These are phyloP conservation scores for Xanthoconium purpureum DNA, from an alignment of 768 basidiomycete species.

Conservation along the genomic window DNA sequence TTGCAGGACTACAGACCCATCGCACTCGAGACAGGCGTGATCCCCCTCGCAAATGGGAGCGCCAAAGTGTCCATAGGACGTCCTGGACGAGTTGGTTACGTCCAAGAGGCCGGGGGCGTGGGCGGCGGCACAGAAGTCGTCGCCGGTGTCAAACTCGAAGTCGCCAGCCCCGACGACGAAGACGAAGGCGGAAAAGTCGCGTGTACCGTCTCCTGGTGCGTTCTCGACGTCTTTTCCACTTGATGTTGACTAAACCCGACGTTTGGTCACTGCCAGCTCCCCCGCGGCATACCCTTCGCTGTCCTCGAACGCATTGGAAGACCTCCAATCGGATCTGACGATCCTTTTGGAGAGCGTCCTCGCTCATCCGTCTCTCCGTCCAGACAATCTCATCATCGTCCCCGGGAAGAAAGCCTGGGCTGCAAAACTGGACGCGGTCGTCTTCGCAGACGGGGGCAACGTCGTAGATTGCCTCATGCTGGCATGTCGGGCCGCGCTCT, in stretches of 20 bases:
- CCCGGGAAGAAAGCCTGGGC: constrained; percentile 68
- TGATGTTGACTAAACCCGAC: background rate
- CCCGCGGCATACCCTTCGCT: constrained; percentile 77
- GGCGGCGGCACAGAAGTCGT: constrained; percentile 78
- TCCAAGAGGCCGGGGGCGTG: constrained; percentile 71
- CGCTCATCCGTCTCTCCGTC: constrained; percentile 63
- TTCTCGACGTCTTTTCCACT: too few species aligned
- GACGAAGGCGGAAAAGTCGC: constrained; percentile 59
- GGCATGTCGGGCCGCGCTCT: constrained; percentile 74
- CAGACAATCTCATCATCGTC: constrained; percentile 59
- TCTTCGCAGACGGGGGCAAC: constrained; percentile 75
- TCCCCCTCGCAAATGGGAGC: constrained; percentile 82
- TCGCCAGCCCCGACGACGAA: constrained; percentile 47
- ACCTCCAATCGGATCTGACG: constrained; percentile 72
- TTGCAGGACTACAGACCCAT: constrained; percentile 66
- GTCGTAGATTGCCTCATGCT: constrained; percentile 75
- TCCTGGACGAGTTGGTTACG: constrained; percentile 63
- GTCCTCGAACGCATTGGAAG: constrained; percentile 62
- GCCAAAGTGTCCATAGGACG: constrained; percentile 71
- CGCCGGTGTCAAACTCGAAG: constrained; percentile 77
- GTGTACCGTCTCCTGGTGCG: constrained; percentile 73
- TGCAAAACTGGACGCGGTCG: constrained; percentile 69
- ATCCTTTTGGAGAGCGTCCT: constrained; percentile 61
- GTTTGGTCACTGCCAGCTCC: constrained; percentile 53
- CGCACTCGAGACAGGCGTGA: constrained; percentile 71